phyloP scores from a whole-genome alignment of 768 basidiomycete species.

The Pholiota conissans region DNA sequence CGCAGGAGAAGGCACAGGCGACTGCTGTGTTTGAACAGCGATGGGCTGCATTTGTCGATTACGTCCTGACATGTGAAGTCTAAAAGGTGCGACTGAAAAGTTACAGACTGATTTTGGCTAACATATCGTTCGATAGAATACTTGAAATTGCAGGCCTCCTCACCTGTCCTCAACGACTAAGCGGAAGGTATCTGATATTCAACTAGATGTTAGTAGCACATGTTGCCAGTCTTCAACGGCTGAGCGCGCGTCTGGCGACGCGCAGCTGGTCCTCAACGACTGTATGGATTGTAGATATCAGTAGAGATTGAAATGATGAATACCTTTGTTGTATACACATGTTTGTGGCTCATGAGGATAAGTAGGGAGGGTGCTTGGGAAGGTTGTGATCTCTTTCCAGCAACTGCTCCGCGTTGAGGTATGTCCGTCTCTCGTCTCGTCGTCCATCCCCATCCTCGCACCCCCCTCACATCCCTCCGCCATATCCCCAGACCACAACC shows the following conservation, averaged over 20 bases:
- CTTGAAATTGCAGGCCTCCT: not conserved
- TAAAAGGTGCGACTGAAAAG: conserved; percentile 6
- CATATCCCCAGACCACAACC: conserved; percentile 40
- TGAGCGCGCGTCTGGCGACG: not conserved
- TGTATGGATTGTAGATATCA: not conserved
- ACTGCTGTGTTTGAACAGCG: conserved; percentile 43
- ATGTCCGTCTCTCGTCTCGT: conserved; percentile 23
- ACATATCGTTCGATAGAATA: not conserved
- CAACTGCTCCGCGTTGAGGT: conserved; percentile 22
- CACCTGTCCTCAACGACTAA: not conserved
- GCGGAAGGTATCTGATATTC: not conserved
- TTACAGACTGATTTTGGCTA: not conserved
- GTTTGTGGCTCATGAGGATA: conserved; percentile 21
- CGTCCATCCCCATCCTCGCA: conserved; percentile 48
- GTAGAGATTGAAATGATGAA: not conserved
- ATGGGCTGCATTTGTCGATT: conserved; percentile 48
- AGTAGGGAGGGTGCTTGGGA: conserved; percentile 13
- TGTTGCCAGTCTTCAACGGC: not conserved
- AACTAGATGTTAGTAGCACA: conserved; percentile 10
- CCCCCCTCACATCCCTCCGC: conserved; percentile 58
- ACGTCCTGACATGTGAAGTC: conserved; percentile 13
- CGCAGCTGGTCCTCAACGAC: not conserved
- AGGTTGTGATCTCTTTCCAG: conserved; percentile 4
- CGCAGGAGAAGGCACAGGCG: conserved; percentile 44
- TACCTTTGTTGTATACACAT: conserved; percentile 22